phyloP scores from a whole-genome alignment of 345 rosid species.

The Lenwebbia sp. region DNA sequence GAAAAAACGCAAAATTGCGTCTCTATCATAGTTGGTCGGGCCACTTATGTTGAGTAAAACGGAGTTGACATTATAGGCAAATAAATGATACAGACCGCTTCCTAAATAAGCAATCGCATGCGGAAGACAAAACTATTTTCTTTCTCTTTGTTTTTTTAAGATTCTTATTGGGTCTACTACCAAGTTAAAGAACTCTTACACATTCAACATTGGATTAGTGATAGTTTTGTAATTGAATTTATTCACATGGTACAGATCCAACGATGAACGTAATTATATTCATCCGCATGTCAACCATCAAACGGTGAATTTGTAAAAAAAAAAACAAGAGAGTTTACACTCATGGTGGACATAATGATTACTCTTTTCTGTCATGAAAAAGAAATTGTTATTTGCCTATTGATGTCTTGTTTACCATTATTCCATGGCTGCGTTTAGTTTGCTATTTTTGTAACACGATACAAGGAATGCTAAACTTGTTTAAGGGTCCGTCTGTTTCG shows the following conservation, averaged over 20 bases:
- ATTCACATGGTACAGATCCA: not conserved
- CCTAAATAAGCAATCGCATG: not conserved
- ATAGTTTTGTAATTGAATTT: not conserved
- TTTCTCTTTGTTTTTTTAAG: no score
- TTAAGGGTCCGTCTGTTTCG: no score
- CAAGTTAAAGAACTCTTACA: not conserved
- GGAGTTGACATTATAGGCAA: no score
- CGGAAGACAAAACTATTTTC: no score
- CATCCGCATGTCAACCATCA: not conserved
- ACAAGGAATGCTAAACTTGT: no score
- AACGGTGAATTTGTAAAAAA: not conserved
- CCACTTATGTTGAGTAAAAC: not conserved
- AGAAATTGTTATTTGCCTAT: not conserved
- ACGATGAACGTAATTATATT: not conserved
- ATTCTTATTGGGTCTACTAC: no score
- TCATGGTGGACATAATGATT: not conserved
- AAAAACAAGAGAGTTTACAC: not conserved
- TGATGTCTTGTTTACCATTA: not conserved
- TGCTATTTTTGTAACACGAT: no score
- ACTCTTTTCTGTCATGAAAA: not conserved
- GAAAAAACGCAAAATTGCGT: not conserved
- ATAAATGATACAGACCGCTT: no score
- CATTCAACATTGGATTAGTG: not conserved
- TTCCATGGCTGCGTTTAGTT: no score
- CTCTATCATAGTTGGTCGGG: not conserved